Evolutionary conservation across 208 protist species (phyloP), one percentile per base, ranked within the genome.

Genomic region (Crithidia thermophila): DNA sequence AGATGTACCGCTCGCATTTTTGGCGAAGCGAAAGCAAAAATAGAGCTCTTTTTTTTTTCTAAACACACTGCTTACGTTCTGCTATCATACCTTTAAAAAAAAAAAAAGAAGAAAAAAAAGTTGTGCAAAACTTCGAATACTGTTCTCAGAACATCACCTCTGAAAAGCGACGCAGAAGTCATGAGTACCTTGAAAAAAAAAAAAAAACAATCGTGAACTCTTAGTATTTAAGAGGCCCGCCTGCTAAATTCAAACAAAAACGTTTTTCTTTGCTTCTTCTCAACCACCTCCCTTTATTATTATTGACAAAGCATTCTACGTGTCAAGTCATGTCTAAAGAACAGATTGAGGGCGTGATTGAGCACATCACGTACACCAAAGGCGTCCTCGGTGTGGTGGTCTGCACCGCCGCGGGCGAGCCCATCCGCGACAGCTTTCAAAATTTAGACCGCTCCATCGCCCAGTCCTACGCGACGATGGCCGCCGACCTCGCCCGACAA

Each of bases 281-380:
- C 46, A 10, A 28, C 21, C 46, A 28, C 21, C 46, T 52, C 11
- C 46, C 10, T 14, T 63, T 49, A 21, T 39, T 39, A 49, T 49
- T 20, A 63, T 14, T 49, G 14, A 13, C 9, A 25, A 9, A 28
- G 21, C n/a, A 27, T 47, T 31, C 4, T 21, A 45, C 52, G 39
- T 47, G 14, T n/a, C n/a, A n/a, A n/a, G 13, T 27, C 47, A 88
- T 88, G 76, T 65, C 82, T 3, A 58, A 68, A 3, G 87, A 91
- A 51, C 31, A 75, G 13, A 82, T 94, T 18, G 90, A 95, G 46
- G 75, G 75, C 23, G 77, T 94, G 10, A 49, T 95, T n/a, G 90
- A 95, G 64, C 81, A 86, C 73, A 66, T 95, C 57, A 94, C 90
- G 33, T 94, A 94, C 77, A 94, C 87, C 21, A 90, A 91, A 49